These are phyloP conservation scores for Aspergillus sp. DNA, from an alignment of 2,329 filamentous ascomycete species.

Conservation along the genomic window DNA sequence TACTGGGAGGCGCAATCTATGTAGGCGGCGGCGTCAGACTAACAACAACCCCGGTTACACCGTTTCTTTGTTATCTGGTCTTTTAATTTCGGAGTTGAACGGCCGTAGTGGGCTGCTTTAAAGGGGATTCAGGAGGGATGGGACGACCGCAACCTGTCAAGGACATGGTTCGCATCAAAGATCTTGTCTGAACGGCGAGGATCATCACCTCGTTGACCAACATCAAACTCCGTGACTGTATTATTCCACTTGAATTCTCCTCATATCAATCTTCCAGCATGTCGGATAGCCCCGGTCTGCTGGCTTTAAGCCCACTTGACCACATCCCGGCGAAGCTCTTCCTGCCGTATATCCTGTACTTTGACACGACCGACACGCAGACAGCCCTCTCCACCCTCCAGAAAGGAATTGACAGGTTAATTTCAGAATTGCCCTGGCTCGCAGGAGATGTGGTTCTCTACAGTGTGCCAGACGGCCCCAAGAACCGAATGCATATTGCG, in stretches of 20 bases:
- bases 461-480: neutral
- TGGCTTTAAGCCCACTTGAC: slow-evolving; percentile 13
- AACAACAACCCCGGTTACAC: neutral
- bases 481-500: neutral
- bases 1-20: neutral
- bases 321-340: slow-evolving; percentile 9
- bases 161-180: neutral
- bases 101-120: neutral
- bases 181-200: neutral
- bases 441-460: slow-evolving; percentile 3
- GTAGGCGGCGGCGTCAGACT: neutral
- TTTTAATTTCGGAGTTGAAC: neutral
- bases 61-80: neutral
- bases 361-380: neutral
- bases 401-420: slow-evolving; percentile 3
- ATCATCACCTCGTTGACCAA: too few species aligned
- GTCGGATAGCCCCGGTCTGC: neutral
- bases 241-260: neutral
- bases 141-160: neutral
- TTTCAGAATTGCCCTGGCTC: slow-evolving; percentile 10
- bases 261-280: neutral
- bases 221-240: too few species aligned
- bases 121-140: neutral
- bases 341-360: slow-evolving; percentile 7
- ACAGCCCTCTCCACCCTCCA: slow-evolving; percentile 3